Conservation (phyloP, 108 stramenopile genomes). For the Cyclotella sp. region DNA sequence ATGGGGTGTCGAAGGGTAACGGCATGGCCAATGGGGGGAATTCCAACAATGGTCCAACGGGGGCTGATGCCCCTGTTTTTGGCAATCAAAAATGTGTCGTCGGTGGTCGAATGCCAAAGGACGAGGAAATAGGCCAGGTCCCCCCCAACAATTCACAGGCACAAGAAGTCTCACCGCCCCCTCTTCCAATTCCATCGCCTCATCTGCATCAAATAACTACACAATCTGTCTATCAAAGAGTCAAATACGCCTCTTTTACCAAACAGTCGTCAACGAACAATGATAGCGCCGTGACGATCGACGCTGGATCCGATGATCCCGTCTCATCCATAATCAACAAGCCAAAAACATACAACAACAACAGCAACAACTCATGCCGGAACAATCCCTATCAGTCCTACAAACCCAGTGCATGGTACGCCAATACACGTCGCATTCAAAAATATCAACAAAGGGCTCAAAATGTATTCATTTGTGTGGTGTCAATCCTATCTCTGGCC, state of each 20-base stretch:
- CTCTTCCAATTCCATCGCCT: conserved; percentile 29
- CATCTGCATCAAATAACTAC: conserved; percentile 1
- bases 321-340: neutral
- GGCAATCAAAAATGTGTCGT: too few relatives aligned
- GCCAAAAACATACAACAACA: neutral
- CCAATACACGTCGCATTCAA: conserved; percentile 26
- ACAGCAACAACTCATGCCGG: neutral
- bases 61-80: too few relatives aligned
- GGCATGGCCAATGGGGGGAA: too few relatives aligned
- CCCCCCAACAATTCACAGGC: neutral
- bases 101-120: neutral
- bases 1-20: too few relatives aligned
- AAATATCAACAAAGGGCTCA: conserved; percentile 18
- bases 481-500: neutral
- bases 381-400: conserved; percentile 35
- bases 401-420: conserved; percentile 44
- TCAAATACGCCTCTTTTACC: neutral
- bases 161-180: neutral
- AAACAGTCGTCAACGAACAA: conserved; percentile 11
- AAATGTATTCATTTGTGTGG: conserved; percentile 8
- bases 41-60: too few relatives aligned
- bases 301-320: neutral
- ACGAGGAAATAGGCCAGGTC: neutral
- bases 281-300: neutral
- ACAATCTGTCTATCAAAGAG: conserved; percentile 22